Conservation (phyloP, 768 basidiomycete species). For the Naganishia kalamii region DNA sequence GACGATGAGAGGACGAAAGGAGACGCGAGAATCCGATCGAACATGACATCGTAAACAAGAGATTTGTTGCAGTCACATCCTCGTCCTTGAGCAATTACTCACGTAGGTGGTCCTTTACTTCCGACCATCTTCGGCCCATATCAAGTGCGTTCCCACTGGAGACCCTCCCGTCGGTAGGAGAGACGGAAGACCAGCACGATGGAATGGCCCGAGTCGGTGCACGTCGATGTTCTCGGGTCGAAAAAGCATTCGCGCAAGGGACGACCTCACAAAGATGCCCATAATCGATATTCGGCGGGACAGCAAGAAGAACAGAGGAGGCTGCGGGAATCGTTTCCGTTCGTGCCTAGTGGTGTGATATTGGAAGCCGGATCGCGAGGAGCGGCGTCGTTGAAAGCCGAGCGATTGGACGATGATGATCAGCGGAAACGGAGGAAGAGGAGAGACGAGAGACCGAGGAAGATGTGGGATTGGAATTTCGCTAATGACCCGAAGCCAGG, state of each 20-base stretch:
- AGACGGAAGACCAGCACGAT: too few relatives aligned
- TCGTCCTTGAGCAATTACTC: too few relatives aligned
- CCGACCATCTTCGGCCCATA: too few relatives aligned
- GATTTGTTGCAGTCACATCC: too few relatives aligned
- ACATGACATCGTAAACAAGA: slow-evolving; percentile 6
- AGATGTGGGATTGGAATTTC: slow-evolving; percentile 8
- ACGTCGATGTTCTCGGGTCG: neutral
- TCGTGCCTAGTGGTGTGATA: slow-evolving; percentile 8
- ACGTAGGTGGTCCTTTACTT: too few relatives aligned
- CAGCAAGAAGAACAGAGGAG: neutral
- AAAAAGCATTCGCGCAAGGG: neutral
- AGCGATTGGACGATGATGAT: neutral
- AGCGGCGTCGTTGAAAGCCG: neutral
- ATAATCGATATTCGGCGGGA: neutral
- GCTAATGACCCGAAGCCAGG: neutral
- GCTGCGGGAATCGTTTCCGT: neutral
- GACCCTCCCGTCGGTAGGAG: neutral
- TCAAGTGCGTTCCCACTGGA: neutral
- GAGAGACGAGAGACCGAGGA: neutral
- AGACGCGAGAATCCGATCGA: neutral
- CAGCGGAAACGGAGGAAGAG: neutral
- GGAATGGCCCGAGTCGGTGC: slow-evolving; percentile 15
- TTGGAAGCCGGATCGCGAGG: slow-evolving; percentile 7
- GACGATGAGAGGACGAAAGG: neutral
- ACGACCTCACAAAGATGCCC: neutral